Evolutionary conservation across 2,329 filamentous ascomycete species (phyloP), one percentile per base, ranked within the genome.

Genomic region (Cercospora sojina): DNA sequence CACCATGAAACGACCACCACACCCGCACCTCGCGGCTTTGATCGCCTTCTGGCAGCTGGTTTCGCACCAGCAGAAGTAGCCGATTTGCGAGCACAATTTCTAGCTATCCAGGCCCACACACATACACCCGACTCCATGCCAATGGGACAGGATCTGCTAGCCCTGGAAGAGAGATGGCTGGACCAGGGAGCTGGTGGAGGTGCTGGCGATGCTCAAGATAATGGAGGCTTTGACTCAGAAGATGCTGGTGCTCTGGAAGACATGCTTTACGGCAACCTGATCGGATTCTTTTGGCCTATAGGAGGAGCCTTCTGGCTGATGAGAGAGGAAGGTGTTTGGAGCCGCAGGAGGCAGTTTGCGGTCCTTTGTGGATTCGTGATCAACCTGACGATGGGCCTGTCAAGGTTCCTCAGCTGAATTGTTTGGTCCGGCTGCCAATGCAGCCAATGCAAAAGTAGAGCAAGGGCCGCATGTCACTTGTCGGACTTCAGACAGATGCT

Each of bases 241-340:
- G 83, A 84, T 56, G 87, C 85, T 0, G 88, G 86, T 0, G 85
- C 91, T 10, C 81, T 97, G 53, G 94, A 98, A 75, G 90, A 96
- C 74, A 87, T 97, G 82, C 84, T 98, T 66, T 91, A 90, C 80
- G 95, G 93, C 4, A 92, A 95, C 78, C 82, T 96, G 66, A 91
- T 95, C 74, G 95, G 95, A 0, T 99, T 98, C 82, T 91, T 99
- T 77, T 98, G 94, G 87, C 95, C 95, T 3, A 79, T 98, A 9
- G 94, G 92, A 0, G 93, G 91, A 74, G 82, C 94, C 64, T 88
- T 90, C 61, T 97, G 93, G 92, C 82, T 96, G 59, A 85, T 94
- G 70, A 85, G 93, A 67, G 92, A 97, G 78, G 91, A 95, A 65
- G 93, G 91, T 0, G 88, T 98, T 67, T 96, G 93, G 87, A 91